phyloP scores from a whole-genome alignment of 1,284 basidiomycete genomes.

The Veloporphyrellus conicus region DNA sequence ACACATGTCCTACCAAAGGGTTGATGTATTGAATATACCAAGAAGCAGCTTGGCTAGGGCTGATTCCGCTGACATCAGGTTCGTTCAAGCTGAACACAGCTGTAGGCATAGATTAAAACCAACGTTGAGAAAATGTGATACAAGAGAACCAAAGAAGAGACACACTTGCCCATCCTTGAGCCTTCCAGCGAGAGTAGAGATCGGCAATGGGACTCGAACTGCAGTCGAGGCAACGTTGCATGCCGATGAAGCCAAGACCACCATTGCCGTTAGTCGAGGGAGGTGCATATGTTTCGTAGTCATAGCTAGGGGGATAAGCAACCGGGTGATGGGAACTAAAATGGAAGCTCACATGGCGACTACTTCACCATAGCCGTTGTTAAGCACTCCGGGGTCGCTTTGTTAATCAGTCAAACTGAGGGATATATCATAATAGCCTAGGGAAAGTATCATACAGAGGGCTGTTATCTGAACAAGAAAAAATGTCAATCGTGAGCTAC shows the following conservation, averaged over 20 bases:
- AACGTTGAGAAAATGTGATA: not conserved
- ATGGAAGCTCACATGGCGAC: slow-evolving; percentile 31
- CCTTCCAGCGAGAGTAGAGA: slow-evolving; percentile 30
- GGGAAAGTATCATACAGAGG: slow-evolving; percentile 16
- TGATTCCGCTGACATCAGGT: slow-evolving; percentile 31
- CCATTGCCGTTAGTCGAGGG: slow-evolving; percentile 32
- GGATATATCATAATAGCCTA: not conserved
- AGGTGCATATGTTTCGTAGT: slow-evolving; percentile 37
- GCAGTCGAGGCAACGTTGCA: slow-evolving; percentile 38
- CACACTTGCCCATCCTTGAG: slow-evolving; percentile 33
- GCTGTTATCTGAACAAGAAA: slow-evolving; percentile 13
- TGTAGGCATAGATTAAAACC: slow-evolving; percentile 8
- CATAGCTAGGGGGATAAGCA: slow-evolving; percentile 26
- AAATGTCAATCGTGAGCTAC: slow-evolving; percentile 3
- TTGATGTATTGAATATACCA: slow-evolving; percentile 39
- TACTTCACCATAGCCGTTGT: slow-evolving; percentile 28
- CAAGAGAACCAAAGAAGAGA: not conserved
- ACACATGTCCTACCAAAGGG: slow-evolving; percentile 26
- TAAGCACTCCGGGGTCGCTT: slow-evolving; percentile 31
- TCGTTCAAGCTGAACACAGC: slow-evolving; percentile 39
- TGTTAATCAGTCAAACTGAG: slow-evolving; percentile 1
- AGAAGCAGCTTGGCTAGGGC: slow-evolving; percentile 29
- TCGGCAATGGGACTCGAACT: slow-evolving; percentile 35
- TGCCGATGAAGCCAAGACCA: slow-evolving; percentile 38
- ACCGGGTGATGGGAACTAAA: not conserved